Evolutionary conservation across 257 asterid genomes (phyloP).

Genomic region (Solanum sejunctum): DNA sequence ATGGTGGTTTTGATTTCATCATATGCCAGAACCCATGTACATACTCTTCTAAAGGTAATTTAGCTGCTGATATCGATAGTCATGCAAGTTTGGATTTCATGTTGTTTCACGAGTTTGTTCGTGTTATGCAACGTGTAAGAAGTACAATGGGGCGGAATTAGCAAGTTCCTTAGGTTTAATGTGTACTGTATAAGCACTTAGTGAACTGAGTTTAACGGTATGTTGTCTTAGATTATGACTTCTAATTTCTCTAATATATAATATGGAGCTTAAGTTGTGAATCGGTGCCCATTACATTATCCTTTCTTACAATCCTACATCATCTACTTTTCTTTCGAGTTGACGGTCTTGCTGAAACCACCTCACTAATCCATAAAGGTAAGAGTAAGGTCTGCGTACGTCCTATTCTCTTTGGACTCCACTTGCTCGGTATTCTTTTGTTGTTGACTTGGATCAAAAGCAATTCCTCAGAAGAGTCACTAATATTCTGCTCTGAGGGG

Average conservation of each 20-base stretch:
- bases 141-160: conserved; percentile 17
- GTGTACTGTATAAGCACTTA: background rate
- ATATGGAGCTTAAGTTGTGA: background rate
- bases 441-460: background rate
- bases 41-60: background rate
- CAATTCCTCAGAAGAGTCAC: background rate
- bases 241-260: background rate
- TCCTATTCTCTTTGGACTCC: background rate
- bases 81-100: conserved; percentile 40
- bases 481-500: background rate
- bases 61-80: conserved; percentile 9
- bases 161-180: conserved; percentile 3
- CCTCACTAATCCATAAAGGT: background rate
- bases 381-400: background rate
- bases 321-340: background rate
- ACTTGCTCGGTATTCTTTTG: background rate
- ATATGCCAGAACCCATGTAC: conserved; percentile 51
- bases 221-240: background rate
- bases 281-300: background rate
- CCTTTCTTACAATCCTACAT: no score
- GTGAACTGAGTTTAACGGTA: background rate
- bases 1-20: conserved; percentile 50
- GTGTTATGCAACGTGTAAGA: conserved; percentile 65
- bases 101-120: conserved; percentile 56
- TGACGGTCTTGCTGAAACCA: background rate